Base-by-base conservation (phyloP, 345 rosid species). In the Anastatica hierochuntica region DNA sequence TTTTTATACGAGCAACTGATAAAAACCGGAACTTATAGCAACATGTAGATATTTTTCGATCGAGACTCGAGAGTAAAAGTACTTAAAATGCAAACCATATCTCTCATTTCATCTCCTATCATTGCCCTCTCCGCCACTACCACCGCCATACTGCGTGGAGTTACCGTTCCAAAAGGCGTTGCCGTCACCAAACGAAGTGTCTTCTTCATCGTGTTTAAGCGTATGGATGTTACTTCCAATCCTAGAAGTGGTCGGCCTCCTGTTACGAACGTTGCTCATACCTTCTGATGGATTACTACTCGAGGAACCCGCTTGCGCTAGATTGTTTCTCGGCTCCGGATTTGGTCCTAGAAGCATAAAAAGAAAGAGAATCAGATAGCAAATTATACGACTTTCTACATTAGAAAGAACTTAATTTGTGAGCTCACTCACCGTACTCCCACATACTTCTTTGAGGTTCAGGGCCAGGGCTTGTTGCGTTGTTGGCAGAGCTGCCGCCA, bases 111-210 rank as follows among this genome's bases (percentile, higher is more conserved):
- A 67, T 67, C n/a, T 37, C 52, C 46, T 60, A 40, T 67, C 66
- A 45, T 53, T 51, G 50, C 34, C 7, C 47, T 65, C 70, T 61
- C 67, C 76, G 39, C 76, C 73, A 11, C 27, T 66, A 35, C 67
- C 64, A 40, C 72, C 72, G 1, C 95, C 95, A 33, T 78, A 89
- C 60, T 89, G 78, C 10, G 97, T 85, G 3, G 95, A 85, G 54
- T 89, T 89, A 61, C 95, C 97, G 35, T 89, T 89, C 97, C 97
- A 83, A 60, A 77, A 89, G 18, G 88, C 20, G 49, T 89, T 89
- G 58, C 83, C 77, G 29, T 63, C 94, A 14, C 42, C 66, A 60
- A 79, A 81, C n/a, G 58, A 72, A 16, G 47, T 29, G 43, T 84
- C 96, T 53, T 90, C 66, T 44, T 80, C 94, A 19, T 85, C 81